Evolutionary conservation across 2,329 filamentous ascomycete genomes (phyloP), one percentile per base, ranked within the genome.

Genomic region (Sporothrix mexicana): DNA sequence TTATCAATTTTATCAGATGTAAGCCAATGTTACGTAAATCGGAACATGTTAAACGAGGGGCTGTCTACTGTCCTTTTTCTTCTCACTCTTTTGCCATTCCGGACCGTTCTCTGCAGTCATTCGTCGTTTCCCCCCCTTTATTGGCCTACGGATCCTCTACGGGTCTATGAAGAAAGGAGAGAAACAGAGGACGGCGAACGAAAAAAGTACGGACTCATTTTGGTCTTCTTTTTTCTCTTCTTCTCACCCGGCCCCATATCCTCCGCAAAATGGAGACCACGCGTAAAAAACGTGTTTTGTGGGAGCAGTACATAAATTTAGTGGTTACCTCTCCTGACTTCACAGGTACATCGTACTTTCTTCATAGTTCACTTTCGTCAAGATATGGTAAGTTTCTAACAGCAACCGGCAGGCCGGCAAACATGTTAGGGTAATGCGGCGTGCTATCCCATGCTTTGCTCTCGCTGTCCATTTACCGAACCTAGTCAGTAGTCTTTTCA

Each of bases 1-100:
- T 55, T 55, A 51, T 51, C 55, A 59, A 59, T 59, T 59, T 59
- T 59, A 62, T 62, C 57, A 62, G 57, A 62, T 62, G 57, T 43
- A 62, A 41, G 57, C 57, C 36, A 62, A 43, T 20, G 30, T 62
- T 62, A 62, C 57, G 57, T 62, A 62, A 62, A 62, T 17, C 17
- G 23, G 55, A 59, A 59, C 55, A 25, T 64, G 30, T 23, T 15
- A 41, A 15, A 30, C 15, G 10, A 1, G 55, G 55, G 23, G 20
- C 15, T n/a, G 25, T 30, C 10, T 36, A 5, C 25, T 59, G 23
- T 17, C 13, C n/a, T 30, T 41, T 17, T 61, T 41, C 10, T 20
- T 6, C 15, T 53, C 49, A 3, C 49, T n/a, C 51, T 53, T 61
- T 41, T n/a, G 25, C 7, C 13, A 30, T 57, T 23, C 15, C 55